These are phyloP conservation scores for Xylaria sp. DNA, from an alignment of 2,329 filamentous ascomycete species.

Conservation along the genomic window DNA sequence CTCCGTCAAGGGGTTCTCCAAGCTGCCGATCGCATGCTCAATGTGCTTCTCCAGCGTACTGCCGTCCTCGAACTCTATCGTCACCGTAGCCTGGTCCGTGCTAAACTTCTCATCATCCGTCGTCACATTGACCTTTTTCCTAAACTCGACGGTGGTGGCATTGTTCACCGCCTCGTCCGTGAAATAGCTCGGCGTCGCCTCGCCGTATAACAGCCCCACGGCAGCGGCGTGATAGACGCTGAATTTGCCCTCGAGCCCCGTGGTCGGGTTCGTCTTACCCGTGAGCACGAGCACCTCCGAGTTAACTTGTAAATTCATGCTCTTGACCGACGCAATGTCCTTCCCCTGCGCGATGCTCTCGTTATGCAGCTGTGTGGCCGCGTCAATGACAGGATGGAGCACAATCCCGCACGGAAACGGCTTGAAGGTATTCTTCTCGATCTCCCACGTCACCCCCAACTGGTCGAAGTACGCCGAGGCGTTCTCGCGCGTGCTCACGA, in stretches of 20 bases:
- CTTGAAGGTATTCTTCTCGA: conserved; percentile 65
- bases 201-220: conserved; percentile 61
- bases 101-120: conserved; percentile 54
- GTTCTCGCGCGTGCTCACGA: conserved; percentile 58
- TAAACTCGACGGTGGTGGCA: conserved; percentile 42
- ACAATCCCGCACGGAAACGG: conserved; percentile 68
- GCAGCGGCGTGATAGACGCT: conserved; percentile 66
- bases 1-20: conserved; percentile 56
- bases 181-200: conserved; percentile 63
- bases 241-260: conserved; percentile 65
- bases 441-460: conserved; percentile 59
- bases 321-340: conserved; percentile 41
- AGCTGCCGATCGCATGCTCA: conserved; percentile 61
- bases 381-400: conserved; percentile 66
- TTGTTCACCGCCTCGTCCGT: conserved; percentile 60
- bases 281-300: conserved; percentile 65
- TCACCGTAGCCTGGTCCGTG: conserved; percentile 53
- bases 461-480: conserved; percentile 52
- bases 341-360: conserved; percentile 51
- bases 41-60: conserved; percentile 56
- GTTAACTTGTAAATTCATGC: conserved; percentile 59
- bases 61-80: conserved; percentile 53
- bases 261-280: conserved; percentile 60
- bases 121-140: conserved; percentile 59
- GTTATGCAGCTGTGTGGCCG: conserved; percentile 58